Evolutionary conservation across 441 rosid species (phyloP), one percentile per base, ranked within the genome.

Genomic region (Metrosideros polymorpha): DNA sequence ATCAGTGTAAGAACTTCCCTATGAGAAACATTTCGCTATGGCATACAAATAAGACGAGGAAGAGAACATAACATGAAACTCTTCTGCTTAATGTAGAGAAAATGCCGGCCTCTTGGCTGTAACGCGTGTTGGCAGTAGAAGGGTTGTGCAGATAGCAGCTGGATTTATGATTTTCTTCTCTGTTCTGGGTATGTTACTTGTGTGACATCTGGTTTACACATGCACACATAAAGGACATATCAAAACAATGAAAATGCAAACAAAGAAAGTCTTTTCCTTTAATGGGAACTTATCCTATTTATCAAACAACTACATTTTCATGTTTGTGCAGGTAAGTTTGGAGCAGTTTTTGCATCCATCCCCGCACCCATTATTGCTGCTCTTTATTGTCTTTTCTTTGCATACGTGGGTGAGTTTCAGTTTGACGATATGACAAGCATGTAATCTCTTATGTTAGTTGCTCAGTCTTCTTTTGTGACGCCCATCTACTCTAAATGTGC

Each of bases 261-360:
- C 45, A 35, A 66, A 66, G 79, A 45, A 22, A 66, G 79, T 66
- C 45, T 12, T 35, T 35, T 42, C 79, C 45, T 66, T 66, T 35
- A 66, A 35, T 66, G 10, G 27, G 42, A 66, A 35, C 79, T 66
- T 35, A 19, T 66, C 45, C 84, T 30, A 24, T 24, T 25, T 24
- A 82, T 49, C 45, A 51, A 32, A 51, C 79, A 24, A 22, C 47
- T 35, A 66, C 79, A 35, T 85, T 66, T 45, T 51, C 76, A 29
- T 85, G 39, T 84, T 83, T 83, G 50, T 89, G 84, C 93, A 98
- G 99, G 99, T 76, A 98, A 98, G 93, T 98, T 98, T 47, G 99
- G 99, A 83, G 99, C 99, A 29, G 92, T 98, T 42, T 96, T 98
- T 90, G 99, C 99, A 83, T 98, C 99, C 79, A 96, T 98, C 85